Base-by-base conservation (phyloP, 371 early-diverging fungal genomes). In the Neoconidiobolus thromboides region DNA sequence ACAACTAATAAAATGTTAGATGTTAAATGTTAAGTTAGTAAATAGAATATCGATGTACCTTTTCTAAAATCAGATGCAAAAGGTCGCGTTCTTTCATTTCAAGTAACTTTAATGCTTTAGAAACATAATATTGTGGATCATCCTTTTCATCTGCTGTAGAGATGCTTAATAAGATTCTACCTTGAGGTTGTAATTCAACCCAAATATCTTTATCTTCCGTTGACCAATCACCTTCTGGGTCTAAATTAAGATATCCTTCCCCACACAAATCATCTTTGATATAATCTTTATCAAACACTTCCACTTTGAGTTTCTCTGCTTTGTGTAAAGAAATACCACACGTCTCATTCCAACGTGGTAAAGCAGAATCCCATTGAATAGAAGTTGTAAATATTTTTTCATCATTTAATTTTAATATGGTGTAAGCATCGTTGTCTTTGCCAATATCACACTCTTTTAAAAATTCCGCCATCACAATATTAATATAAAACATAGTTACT, bases 121-220 rank as follows among this genome's bases (percentile, higher is more conserved):
- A 83, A 65, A 93, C 91, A 82, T 88, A 91, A 66, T 91, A 94
- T 65, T 90, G 91, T 7, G 86, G 81, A 62, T 93, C 93, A 49
- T 91, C 91, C 48, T 83, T 82, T 71, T 91, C 94, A 43, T 88
- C 89, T 60, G 89, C 90, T 78, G 93, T 79, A 14, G 87, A 90
- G 43, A 92, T 73, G 10, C 91, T 79, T 41, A 93, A 61, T 54
- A 87, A 62, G 41, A 94, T 64, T 36, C 82, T 77, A 0, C 95
- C 95, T 60, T 88, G 82, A 37, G 89, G 90, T 53, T 83, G 83
- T 61, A 94, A 62, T 53, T 88, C 87, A 56, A 93, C 73, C 60
- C 77, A 81, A 5, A 93, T 68, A 61, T 93, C 93, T 55, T 87
- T 87, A 0, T 89, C 83, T 62, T 82, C 83, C 57, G 77, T 83